Conservation (phyloP, 345 rosid genomes). For the Pelargonium nanum region DNA sequence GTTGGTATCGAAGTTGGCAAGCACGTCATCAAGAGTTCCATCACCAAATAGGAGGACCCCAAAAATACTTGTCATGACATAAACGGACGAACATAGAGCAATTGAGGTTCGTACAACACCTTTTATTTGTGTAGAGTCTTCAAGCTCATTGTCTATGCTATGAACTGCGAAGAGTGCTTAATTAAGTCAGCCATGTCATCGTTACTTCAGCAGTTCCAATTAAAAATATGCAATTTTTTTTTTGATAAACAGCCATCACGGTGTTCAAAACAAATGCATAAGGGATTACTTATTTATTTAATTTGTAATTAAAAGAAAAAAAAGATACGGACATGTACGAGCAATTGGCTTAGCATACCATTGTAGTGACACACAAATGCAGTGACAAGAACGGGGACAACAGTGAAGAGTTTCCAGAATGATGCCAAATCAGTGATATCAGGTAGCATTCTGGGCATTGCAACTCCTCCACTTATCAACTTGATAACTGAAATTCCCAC, state of each 20-base stretch:
- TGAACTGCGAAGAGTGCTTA: conserved; percentile 43
- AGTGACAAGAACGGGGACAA: conserved; percentile 81
- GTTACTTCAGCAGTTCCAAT: too few relatives aligned
- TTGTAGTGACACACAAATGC: conserved; percentile 86
- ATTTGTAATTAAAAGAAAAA: too few relatives aligned
- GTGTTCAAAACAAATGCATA: too few relatives aligned
- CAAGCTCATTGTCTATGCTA: conserved; percentile 77
- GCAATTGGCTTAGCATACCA: conserved; percentile 28
- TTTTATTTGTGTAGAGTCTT: conserved; percentile 54
- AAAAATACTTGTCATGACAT: conserved; percentile 65
- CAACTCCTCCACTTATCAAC: conserved; percentile 44
- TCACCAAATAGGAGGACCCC: conserved; percentile 90
- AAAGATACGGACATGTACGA: too few relatives aligned
- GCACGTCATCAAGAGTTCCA: conserved; percentile 68
- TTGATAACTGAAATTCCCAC: conserved; percentile 59
- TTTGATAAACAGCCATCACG: too few relatives aligned
- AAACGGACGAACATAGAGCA: conserved; percentile 59
- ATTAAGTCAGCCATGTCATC: too few relatives aligned
- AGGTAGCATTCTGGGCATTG: conserved; percentile 78
- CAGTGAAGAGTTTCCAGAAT: conserved; percentile 73
- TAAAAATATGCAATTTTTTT: too few relatives aligned
- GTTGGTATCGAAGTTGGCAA: conserved; percentile 73
- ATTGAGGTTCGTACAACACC: conserved; percentile 66
- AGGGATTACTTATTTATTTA: too few relatives aligned
- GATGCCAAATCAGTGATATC: conserved; percentile 59